Conservation (phyloP, 2,329 filamentous ascomycete genomes). For the Alternaria ethzedia region DNA sequence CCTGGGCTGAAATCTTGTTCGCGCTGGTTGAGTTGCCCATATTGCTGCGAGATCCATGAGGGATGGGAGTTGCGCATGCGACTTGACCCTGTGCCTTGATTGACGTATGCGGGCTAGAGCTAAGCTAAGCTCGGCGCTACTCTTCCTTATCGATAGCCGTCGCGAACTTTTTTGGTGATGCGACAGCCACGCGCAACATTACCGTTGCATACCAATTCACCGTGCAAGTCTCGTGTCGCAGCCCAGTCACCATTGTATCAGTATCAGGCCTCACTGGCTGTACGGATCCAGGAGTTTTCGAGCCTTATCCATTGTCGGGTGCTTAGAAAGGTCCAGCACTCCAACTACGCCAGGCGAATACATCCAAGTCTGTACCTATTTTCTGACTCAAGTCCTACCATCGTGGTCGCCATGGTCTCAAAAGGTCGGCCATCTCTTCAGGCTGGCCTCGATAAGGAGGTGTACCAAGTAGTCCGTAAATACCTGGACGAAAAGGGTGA, state of each 20-base stretch:
- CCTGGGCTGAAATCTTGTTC: constrained; percentile 76
- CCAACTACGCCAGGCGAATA: background rate
- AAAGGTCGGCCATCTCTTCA: constrained; percentile 42
- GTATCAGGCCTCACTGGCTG: background rate
- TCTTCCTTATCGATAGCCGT: constrained; percentile 44
- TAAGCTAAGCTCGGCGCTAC: constrained; percentile 19
- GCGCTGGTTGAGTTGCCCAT: constrained; percentile 72
- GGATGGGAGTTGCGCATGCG: constrained; percentile 20
- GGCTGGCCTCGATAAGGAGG: constrained; percentile 53
- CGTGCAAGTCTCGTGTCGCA: background rate
- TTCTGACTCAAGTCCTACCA: background rate
- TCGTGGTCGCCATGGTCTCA: constrained; percentile 30
- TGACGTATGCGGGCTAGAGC: constrained; percentile 25
- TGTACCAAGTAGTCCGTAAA: constrained; percentile 81
- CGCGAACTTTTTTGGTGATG: constrained; percentile 32
- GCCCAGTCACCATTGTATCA: background rate
- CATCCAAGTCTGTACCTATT: background rate
- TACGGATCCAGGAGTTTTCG: background rate
- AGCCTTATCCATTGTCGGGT: background rate
- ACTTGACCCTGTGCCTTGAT: constrained; percentile 30
- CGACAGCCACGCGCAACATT: background rate
- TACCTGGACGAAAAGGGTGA: constrained; percentile 69
- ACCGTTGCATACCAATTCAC: background rate
- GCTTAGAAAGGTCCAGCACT: background rate
- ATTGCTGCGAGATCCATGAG: constrained; percentile 36